phyloP scores from a whole-genome alignment of 139 green algal genomes.

The Closterium sp. region DNA sequence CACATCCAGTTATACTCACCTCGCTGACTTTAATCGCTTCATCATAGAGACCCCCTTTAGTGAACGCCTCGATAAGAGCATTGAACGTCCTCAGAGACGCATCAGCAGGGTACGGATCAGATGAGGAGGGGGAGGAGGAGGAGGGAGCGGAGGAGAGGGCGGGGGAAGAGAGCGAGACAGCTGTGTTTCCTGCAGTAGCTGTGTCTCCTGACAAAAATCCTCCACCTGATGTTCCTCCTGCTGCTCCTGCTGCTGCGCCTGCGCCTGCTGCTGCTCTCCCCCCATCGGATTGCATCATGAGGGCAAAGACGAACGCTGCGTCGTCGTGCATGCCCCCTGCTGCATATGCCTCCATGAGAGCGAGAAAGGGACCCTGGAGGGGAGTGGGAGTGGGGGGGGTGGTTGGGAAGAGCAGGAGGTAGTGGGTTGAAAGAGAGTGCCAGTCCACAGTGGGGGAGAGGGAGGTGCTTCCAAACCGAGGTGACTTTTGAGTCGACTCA shows the following conservation, averaged over 20 bases:
- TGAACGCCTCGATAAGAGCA: conserved; percentile 1
- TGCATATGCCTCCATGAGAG: not conserved
- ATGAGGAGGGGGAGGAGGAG: not conserved
- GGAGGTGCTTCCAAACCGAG: too few species aligned
- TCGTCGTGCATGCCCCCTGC: not conserved
- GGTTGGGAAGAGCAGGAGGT: too few species aligned
- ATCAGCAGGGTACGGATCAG: not conserved
- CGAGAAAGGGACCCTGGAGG: conserved; percentile 2
- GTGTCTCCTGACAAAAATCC: not conserved
- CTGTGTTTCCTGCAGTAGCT: not conserved
- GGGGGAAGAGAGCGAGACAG: not conserved
- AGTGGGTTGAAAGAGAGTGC: too few species aligned
- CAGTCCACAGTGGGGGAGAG: too few species aligned
- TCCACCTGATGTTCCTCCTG: not conserved
- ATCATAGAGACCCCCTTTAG: not conserved
- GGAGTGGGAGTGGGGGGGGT: not conserved
- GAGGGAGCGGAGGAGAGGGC: not conserved
- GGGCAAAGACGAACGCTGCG: not conserved
- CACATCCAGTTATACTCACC: not conserved
- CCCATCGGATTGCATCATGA: not conserved
- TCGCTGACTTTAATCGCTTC: not conserved
- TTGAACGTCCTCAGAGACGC: not conserved
- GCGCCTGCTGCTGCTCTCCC: not conserved
- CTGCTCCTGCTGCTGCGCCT: not conserved
- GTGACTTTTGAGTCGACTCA: too few species aligned